These are phyloP conservation scores for Yamadazyma sp. DNA, from an alignment of 805 yeast genomes.

Conservation along the genomic window DNA sequence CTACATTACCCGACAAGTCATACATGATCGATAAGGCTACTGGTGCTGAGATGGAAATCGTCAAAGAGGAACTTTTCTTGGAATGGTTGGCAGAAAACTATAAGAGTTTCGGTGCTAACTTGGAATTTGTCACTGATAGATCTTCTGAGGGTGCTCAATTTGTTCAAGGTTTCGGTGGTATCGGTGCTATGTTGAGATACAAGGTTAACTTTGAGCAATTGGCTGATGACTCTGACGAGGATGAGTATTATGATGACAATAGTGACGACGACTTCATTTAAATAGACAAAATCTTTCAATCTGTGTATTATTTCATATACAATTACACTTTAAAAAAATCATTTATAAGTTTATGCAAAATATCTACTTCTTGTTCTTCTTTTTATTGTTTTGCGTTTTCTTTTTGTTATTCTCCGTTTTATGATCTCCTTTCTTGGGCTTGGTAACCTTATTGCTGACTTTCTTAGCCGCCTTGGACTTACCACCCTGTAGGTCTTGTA, in stretches of 20 bases:
- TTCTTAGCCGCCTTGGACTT: slow-evolving; percentile 11
- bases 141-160: slow-evolving; percentile 99
- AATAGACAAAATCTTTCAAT: background rate
- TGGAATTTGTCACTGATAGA: slow-evolving; percentile 95
- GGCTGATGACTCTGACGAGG: slow-evolving; percentile 82
- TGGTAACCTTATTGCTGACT: slow-evolving; percentile 3
- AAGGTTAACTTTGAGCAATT: slow-evolving; percentile 96
- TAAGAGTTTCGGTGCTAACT: slow-evolving; percentile 88
- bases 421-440: slow-evolving; percentile 9
- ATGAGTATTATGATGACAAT: slow-evolving; percentile 77
- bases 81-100: slow-evolving; percentile 99
- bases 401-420: slow-evolving; percentile 2
- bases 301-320: slow-evolving; percentile 1
- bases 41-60: slow-evolving; percentile 89
- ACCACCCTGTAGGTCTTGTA: slow-evolving; percentile 49
- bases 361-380: slow-evolving; percentile 1
- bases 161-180: slow-evolving; percentile 97
- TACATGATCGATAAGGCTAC: slow-evolving; percentile 78
- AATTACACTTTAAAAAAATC: background rate
- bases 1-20: slow-evolving; percentile 70
- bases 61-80: slow-evolving; percentile 78
- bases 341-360: background rate
- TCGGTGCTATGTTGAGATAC: slow-evolving; percentile 95
- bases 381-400: slow-evolving; percentile 7
- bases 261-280: slow-evolving; percentile 46